Percentiles rank a stretch among this genome's conserved stretches.
These are phyloP conservation scores for Handroanthus guayacan DNA, from an alignment of 257 asterid species.

Conservation along the genomic window DNA sequence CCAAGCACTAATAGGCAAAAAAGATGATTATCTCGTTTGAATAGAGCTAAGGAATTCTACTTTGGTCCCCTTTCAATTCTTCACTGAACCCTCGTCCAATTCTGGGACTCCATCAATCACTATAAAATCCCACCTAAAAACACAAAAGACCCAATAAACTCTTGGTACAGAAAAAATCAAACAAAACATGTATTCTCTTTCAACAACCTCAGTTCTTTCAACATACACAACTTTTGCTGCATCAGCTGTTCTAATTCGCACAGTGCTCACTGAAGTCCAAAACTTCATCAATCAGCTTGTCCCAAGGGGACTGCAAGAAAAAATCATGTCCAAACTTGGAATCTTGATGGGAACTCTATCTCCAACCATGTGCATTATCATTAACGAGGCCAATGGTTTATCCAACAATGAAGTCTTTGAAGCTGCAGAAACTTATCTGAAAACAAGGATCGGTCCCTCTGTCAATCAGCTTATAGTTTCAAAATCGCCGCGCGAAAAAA, in stretches of 20 bases:
- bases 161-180: too few relatives aligned
- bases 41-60: too few relatives aligned
- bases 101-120: too few relatives aligned
- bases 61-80: too few relatives aligned
- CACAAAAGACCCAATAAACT: too few relatives aligned
- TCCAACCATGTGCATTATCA: not conserved
- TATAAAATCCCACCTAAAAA: too few relatives aligned
- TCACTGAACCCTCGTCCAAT: too few relatives aligned
- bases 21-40: too few relatives aligned
- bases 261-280: not conserved
- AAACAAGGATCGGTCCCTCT: not conserved
- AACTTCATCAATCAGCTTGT: not conserved
- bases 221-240: conserved; percentile 11
- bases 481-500: not conserved
- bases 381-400: not conserved
- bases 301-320: not conserved
- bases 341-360: not conserved
- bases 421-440: not conserved
- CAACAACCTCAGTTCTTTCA: not conserved
- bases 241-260: not conserved
- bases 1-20: too few relatives aligned
- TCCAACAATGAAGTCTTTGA: not conserved
- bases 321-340: conserved; percentile 2
- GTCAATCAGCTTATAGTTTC: not conserved
- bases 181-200: too few relatives aligned